phyloP scores from a whole-genome alignment of 2,329 filamentous ascomycete species.

The Rhinocladiella similis region DNA sequence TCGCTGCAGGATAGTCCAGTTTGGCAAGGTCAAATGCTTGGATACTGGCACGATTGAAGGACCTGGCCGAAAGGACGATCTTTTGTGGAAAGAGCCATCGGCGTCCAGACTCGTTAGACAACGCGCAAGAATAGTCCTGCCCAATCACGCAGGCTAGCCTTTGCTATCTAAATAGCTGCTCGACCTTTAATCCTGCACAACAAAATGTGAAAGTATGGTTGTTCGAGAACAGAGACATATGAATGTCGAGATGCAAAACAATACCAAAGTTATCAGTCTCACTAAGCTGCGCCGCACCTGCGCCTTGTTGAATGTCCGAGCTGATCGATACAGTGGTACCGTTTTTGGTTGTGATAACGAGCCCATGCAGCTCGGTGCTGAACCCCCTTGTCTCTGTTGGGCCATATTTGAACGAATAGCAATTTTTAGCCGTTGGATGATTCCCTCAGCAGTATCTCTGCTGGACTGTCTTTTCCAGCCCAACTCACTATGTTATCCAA shows the following conservation, averaged over 20 bases:
- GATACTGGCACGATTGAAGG: no score
- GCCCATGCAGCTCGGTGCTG: background rate
- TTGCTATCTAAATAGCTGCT: no score
- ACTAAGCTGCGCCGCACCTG: background rate
- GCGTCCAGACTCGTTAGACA: no score
- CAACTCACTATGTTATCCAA: constrained; percentile 9
- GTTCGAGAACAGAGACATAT: background rate
- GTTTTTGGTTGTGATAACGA: background rate
- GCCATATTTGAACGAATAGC: background rate
- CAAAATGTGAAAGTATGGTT: background rate
- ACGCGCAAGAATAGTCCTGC: no score
- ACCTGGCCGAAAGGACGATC: no score
- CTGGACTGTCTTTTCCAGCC: constrained; percentile 11
- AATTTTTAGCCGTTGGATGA: constrained; percentile 4
- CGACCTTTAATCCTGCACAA: background rate
- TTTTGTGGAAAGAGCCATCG: no score
- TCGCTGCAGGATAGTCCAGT: no score
- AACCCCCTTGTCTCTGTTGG: background rate
- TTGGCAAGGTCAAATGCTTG: no score
- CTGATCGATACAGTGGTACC: background rate
- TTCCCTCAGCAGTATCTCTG: constrained; percentile 29
- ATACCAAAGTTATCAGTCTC: background rate
- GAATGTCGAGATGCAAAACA: background rate
- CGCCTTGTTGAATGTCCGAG: background rate
- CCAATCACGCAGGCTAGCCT: no score